phyloP scores from a whole-genome alignment of 2,329 filamentous ascomycete genomes.

The Colletotrichum cereale region DNA sequence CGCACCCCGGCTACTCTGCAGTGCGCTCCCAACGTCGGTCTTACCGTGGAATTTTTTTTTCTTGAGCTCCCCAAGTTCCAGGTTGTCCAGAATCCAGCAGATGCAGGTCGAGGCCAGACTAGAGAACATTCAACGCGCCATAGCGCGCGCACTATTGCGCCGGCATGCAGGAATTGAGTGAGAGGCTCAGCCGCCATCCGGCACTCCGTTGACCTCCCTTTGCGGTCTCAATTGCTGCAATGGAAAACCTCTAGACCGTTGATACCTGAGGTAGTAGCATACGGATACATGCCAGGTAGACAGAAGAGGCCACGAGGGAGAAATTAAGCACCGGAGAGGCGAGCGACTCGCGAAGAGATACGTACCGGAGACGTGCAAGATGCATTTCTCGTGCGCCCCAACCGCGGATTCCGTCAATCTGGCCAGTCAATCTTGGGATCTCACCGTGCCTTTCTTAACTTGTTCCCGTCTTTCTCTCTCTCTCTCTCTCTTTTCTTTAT shows the following conservation, averaged over 20 bases:
- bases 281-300: background rate
- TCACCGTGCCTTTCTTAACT: slow-evolving; percentile 3
- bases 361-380: slow-evolving; percentile 15
- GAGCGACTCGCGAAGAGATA: slow-evolving; percentile 14
- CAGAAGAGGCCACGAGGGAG: slow-evolving; percentile 21
- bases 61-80: slow-evolving; percentile 6
- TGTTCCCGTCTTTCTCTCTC: slow-evolving; percentile 5
- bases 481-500: no score
- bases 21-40: slow-evolving; percentile 34
- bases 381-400: slow-evolving; percentile 24
- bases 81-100: slow-evolving; percentile 4
- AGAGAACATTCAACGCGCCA: slow-evolving; percentile 28
- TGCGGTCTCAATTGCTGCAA: slow-evolving; percentile 20
- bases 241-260: slow-evolving; percentile 20
- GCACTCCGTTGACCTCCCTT: slow-evolving; percentile 21
- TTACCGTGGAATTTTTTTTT: slow-evolving; percentile 26
- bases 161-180: slow-evolving; percentile 29
- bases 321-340: slow-evolving; percentile 17
- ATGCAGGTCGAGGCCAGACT: slow-evolving; percentile 5
- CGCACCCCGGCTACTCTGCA: slow-evolving; percentile 28
- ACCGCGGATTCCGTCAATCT: slow-evolving; percentile 33
- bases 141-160: slow-evolving; percentile 10
- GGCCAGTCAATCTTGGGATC: slow-evolving; percentile 34
- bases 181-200: slow-evolving; percentile 29
- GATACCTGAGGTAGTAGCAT: slow-evolving; percentile 25